Evolutionary conservation across 768 basidiomycete genomes (phyloP), one percentile per base, ranked within the genome.

Genomic region (Suillus fuscotomentosus): DNA sequence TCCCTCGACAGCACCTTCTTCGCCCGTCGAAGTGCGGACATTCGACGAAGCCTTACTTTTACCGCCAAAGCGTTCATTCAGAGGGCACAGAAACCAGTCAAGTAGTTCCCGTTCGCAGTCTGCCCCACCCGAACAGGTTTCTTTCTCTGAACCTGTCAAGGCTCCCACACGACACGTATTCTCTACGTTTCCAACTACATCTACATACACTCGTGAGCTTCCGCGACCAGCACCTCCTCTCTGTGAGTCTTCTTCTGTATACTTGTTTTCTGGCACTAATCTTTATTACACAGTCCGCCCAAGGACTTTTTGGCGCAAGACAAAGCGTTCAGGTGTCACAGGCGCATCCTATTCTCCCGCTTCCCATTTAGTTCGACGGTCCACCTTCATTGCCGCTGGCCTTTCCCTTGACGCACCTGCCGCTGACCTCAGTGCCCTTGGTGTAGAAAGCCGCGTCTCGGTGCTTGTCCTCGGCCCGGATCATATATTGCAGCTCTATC

Each of bases 291-390:
- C 66, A 92, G 91, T 91, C 42, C 88, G 91, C n/a, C 91, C 91
- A 0, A 90, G 86, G 8, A 89, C 91, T 0, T 92, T 93, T 73
- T 93, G 91, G 91, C 82, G 89, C 39, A 87, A 86, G 67, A 91
- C 88, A 2, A 82, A 78, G 38, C 85, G 87, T 15, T 90, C 89
- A 22, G 91, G 90, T 17, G 89, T 92, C 1, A 82, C 88, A 54
- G 83, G 81, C 5, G 84, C 89, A 7, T 87, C 85, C 0, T 92
- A 90, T 71, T 90, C 91, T 7, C 91, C 91, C 0, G 83, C 89
- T 0, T 85, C 85, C 0, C 86, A 90, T 72, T 84, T 90, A 63
- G 82, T 92, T 55, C 89, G 92, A 45, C 86, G 91, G 6, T 87
- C 89, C 5, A 91, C 91, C 2, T 92, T 90, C 70, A 84, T 92